Evolutionary conservation across 1,284 basidiomycete genomes (phyloP), one percentile per base, ranked within the genome.

Genomic region (Rhodotorula sp.): DNA sequence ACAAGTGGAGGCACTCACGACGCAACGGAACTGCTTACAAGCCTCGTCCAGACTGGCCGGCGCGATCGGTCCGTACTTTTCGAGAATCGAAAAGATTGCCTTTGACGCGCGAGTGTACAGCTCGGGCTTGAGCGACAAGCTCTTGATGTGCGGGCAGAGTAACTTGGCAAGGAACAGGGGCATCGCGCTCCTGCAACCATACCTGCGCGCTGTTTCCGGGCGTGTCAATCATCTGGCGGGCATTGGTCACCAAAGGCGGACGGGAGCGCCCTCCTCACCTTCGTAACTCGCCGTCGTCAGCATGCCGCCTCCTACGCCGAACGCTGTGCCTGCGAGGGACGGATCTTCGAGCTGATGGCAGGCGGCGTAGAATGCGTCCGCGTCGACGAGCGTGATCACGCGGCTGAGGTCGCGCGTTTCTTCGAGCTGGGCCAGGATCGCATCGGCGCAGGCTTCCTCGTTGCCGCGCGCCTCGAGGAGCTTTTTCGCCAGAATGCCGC

Each of bases 271-370:
- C 21, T 34, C 34, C 38, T 6, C 16, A 60, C 58, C 58, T 79
- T 93, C 93, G 74, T 97, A 97, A 2, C 90, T 93, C 28, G 93
- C 92, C 0, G 93, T 97, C 4, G 86, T 88, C 23, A 95, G 80
- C 5, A 95, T 68, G 0, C 75, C 75, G 12, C 67, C 68, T 79
- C 89, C 79, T 72, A 95, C 94, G 16, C 89, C 94, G 79, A 95
- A 97, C 0, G 92, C 85, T 78, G 92, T 95, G 21, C 90, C 93
- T 54, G 34, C 63, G 19, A 75, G 63, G n/a, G 52, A 48, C 23
- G 68, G 62, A 21, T 73, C 63, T 78, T 95, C 85, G 64, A 90
- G 86, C 1, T 94, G 84, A 81, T 86, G 85, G 6, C 84, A 78
- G 65, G 85, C 89, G 73, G 87, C 87, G 67, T 84, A 88, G 80